Percentiles rank a stretch among this genome's conserved stretches.
phyloP scores from a whole-genome alignment of 2,329 filamentous ascomycete species.

The Alternaria hordeiaustralica region DNA sequence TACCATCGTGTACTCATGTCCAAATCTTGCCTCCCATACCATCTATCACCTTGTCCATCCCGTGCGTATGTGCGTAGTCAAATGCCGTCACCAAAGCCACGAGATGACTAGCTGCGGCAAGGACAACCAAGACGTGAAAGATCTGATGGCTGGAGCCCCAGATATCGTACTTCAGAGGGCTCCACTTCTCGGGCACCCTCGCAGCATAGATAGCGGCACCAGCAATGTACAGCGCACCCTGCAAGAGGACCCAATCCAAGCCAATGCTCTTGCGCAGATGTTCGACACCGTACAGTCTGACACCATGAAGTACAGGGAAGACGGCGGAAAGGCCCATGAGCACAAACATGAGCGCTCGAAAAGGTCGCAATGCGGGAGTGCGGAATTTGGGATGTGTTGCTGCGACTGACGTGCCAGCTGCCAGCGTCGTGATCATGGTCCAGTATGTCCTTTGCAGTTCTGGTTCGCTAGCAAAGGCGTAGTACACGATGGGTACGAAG shows the following conservation, averaged over 20 bases:
- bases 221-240: constrained; percentile 83
- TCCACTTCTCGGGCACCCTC: constrained; percentile 81
- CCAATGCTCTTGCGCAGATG: constrained; percentile 76
- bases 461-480: constrained; percentile 66
- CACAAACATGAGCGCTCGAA: constrained; percentile 89
- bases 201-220: constrained; percentile 87
- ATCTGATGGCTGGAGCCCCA: constrained; percentile 95
- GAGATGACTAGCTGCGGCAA: constrained; percentile 82
- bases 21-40: neutral
- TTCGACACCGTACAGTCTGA: constrained; percentile 69
- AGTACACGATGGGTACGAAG: constrained; percentile 80
- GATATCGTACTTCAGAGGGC: constrained; percentile 83
- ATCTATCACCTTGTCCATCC: constrained; percentile 14
- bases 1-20: neutral
- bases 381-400: constrained; percentile 84
- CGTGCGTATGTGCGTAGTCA: constrained; percentile 74
- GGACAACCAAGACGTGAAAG: constrained; percentile 87
- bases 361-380: constrained; percentile 81
- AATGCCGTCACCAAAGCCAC: constrained; percentile 83
- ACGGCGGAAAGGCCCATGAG: constrained; percentile 83
- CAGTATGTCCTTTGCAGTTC: constrained; percentile 74
- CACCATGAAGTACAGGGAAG: constrained; percentile 80
- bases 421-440: constrained; percentile 78
- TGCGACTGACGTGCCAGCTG: constrained; percentile 75
- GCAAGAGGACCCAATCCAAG: constrained; percentile 77